Percentiles rank a stretch among this genome's conserved stretches.
Evolutionary conservation across 768 basidiomycete species (phyloP).

Genomic region (Strobilomyces dryophilus): DNA sequence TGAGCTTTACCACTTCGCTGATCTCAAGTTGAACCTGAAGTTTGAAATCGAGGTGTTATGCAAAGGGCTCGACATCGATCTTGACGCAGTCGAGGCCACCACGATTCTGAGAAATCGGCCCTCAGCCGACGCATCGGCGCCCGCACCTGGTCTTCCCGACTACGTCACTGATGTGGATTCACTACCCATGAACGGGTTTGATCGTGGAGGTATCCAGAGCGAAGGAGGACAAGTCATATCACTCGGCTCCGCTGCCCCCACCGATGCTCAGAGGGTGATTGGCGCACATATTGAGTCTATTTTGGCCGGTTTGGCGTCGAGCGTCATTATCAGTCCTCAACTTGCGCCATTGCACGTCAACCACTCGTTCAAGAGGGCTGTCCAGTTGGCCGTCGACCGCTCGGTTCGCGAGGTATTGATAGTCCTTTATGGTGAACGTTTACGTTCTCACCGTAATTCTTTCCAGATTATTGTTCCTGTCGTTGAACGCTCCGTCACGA

Average conservation of each 20-base stretch:
- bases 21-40: constrained; percentile 93
- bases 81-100: constrained; percentile 81
- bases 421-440: not conserved
- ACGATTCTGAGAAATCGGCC: constrained; percentile 78
- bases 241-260: constrained; percentile 55
- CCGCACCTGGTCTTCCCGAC: constrained; percentile 64
- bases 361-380: constrained; percentile 82
- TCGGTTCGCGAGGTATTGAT: constrained; percentile 83
- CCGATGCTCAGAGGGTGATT: constrained; percentile 63
- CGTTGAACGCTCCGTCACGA: constrained; percentile 96
- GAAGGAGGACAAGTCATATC: constrained; percentile 62
- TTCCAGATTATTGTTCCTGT: constrained; percentile 90
- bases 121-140: constrained; percentile 44
- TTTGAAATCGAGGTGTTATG: constrained; percentile 98
- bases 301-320: constrained; percentile 61
- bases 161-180: constrained; percentile 79
- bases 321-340: constrained; percentile 74
- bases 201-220: constrained; percentile 41
- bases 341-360: constrained; percentile 73
- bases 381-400: constrained; percentile 87
- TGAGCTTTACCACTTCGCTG: constrained; percentile 96
- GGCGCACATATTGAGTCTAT: constrained; percentile 81
- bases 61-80: constrained; percentile 83
- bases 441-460: not conserved
- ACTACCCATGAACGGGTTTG: constrained; percentile 71